Evolutionary conservation across 805 yeast species (phyloP).

Genomic region (Myxozyma vanderwaltii): DNA sequence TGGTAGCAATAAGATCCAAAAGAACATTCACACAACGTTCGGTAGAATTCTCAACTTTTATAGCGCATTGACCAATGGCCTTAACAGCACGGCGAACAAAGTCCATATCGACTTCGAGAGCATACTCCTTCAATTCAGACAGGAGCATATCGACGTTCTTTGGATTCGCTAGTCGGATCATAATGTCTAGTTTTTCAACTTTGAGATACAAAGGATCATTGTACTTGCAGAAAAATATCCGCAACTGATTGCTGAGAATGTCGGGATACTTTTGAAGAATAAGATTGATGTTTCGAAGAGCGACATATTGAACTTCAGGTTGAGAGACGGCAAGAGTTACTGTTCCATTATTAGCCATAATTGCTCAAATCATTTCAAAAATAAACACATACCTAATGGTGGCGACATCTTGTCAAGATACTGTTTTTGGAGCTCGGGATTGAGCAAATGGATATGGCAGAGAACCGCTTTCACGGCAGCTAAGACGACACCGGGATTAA

Average conservation of each 20-base stretch:
- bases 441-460: constrained; percentile 59
- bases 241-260: constrained; percentile 71
- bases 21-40: constrained; percentile 67
- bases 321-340: constrained; percentile 85
- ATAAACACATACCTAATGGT: constrained; percentile 32
- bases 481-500: constrained; percentile 91
- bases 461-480: constrained; percentile 80
- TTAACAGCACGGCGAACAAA: constrained; percentile 88
- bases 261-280: constrained; percentile 86
- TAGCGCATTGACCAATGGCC: constrained; percentile 88
- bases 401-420: constrained; percentile 39
- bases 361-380: background rate
- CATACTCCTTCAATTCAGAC: constrained; percentile 77
- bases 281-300: constrained; percentile 85
- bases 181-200: constrained; percentile 89
- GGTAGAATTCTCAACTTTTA: constrained; percentile 68
- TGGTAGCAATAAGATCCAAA: constrained; percentile 64
- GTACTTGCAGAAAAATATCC: constrained; percentile 87
- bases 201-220: constrained; percentile 92
- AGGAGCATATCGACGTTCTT: constrained; percentile 63
- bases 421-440: constrained; percentile 33
- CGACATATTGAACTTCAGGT: constrained; percentile 94
- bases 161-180: constrained; percentile 73
- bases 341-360: constrained; percentile 39
- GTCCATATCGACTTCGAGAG: constrained; percentile 82